A percentile compares a stretch with the other conserved stretches of the same genome.
phyloP scores from a whole-genome alignment of 305 asterid species.

The Fraxinus nigra region DNA sequence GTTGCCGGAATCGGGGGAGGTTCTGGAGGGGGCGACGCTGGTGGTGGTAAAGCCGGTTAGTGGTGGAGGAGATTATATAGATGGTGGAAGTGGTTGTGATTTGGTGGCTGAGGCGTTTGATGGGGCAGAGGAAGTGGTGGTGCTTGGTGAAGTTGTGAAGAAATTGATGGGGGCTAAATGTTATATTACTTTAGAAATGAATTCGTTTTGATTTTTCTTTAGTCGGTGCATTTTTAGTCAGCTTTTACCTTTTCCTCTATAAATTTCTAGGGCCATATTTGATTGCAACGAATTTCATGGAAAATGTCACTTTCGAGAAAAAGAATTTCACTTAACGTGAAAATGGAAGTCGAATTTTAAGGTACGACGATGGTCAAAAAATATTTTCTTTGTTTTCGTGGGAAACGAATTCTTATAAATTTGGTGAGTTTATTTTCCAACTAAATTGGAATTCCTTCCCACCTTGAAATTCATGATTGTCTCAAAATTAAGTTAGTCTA shows the following conservation, averaged over 20 bases:
- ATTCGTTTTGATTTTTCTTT: conserved; percentile 44
- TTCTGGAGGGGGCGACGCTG: conserved; percentile 62
- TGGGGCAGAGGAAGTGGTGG: conserved; percentile 29
- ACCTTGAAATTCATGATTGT: too few species aligned
- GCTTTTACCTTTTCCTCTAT: not conserved
- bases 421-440: too few species aligned
- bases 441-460: too few species aligned
- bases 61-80: conserved; percentile 18
- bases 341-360: too few species aligned
- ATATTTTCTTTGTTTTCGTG: too few species aligned
- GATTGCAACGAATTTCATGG: too few species aligned
- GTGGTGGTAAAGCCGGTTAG: conserved; percentile 52
- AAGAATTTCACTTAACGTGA: too few species aligned
- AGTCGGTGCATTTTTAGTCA: not conserved
- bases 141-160: conserved; percentile 42
- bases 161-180: conserved; percentile 51
- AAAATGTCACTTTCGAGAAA: too few species aligned
- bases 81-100: conserved; percentile 16
- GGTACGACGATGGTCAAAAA: too few species aligned
- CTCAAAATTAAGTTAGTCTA: not conserved
- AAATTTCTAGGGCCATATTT: not conserved
- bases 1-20: conserved; percentile 39
- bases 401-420: too few species aligned
- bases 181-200: conserved; percentile 64
- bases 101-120: conserved; percentile 40